These are phyloP conservation scores for Dactylonectria estremocensis DNA, from an alignment of 2,329 filamentous ascomycete genomes.

Conservation along the genomic window DNA sequence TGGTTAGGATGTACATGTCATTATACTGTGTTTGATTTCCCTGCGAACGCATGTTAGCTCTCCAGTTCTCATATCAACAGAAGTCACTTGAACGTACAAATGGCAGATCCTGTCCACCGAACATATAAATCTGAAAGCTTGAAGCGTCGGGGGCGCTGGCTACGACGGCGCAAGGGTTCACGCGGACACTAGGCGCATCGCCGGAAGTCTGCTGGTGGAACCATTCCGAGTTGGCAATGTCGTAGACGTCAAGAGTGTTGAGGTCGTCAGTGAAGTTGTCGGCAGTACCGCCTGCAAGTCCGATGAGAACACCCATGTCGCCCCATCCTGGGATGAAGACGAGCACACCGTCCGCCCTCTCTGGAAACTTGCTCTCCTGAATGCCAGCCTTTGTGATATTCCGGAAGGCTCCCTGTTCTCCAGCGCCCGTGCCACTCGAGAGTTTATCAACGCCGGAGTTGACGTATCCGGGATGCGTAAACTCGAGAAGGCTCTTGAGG, in stretches of 20 bases:
- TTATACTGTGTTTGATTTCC: constrained; percentile 71
- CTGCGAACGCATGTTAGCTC: constrained; percentile 44
- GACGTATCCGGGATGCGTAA: constrained; percentile 78
- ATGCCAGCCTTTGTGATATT: constrained; percentile 83
- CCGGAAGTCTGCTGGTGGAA: constrained; percentile 72
- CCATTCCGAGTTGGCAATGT: constrained; percentile 73
- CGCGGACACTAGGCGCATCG: constrained; percentile 64
- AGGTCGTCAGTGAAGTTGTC: constrained; percentile 74
- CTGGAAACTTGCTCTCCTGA: constrained; percentile 77
- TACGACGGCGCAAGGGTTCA: constrained; percentile 74
- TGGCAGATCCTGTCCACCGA: constrained; percentile 82
- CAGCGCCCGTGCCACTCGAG: constrained; percentile 68
- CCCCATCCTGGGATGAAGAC: constrained; percentile 84
- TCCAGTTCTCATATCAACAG: not conserved
- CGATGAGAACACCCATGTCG: constrained; percentile 78
- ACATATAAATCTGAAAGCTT: constrained; percentile 84
- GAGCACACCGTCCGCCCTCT: constrained; percentile 81
- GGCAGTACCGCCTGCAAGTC: constrained; percentile 80
- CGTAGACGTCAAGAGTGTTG: constrained; percentile 76
- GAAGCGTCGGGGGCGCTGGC: constrained; percentile 78
- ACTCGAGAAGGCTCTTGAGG: constrained; percentile 81
- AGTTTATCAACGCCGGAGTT: constrained; percentile 75
- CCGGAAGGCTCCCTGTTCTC: constrained; percentile 74
- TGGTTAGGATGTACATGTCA: constrained; percentile 73
- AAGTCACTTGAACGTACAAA: constrained; percentile 57